Evolutionary conservation across 225 moss, liverwort and hornwort genomes (phyloP).

Genomic region (Ulota crispa): DNA sequence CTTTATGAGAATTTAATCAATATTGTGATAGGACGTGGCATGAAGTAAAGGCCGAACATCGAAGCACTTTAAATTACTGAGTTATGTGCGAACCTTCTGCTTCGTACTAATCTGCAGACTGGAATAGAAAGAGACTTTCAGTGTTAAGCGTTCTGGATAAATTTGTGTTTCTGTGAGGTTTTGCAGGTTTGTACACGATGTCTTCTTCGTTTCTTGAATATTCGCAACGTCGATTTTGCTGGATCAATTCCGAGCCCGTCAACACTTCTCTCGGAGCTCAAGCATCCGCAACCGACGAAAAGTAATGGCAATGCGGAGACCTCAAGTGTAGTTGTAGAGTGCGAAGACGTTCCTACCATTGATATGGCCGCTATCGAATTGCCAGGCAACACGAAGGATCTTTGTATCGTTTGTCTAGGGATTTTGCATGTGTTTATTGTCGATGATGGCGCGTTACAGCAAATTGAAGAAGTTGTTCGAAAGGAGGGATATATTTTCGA

Average conservation of each 20-base stretch:
- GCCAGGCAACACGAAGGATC: conserved; percentile 22
- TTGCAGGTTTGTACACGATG: conserved; percentile 94
- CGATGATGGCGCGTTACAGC: conserved; percentile 34
- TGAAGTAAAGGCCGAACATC: neutral
- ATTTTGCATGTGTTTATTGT: conserved; percentile 53
- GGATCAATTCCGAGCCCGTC: conserved; percentile 58
- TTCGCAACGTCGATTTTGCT: conserved; percentile 68
- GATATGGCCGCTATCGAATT: neutral
- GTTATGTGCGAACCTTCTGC: neutral
- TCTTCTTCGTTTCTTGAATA: conserved; percentile 77
- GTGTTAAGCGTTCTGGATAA: neutral
- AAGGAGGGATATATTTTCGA: conserved; percentile 70
- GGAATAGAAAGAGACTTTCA: neutral
- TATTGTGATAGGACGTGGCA: neutral
- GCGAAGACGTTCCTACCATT: conserved; percentile 22
- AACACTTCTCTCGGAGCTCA: conserved; percentile 46
- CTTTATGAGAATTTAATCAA: neutral
- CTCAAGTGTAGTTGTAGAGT: conserved; percentile 7
- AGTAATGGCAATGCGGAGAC: conserved; percentile 25
- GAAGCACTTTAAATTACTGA: neutral
- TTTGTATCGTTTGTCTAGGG: conserved; percentile 81
- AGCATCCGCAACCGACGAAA: neutral
- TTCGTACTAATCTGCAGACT: neutral
- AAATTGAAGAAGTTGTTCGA: conserved; percentile 52
- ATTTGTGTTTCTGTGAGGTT: neutral